A percentile compares a stretch with the other conserved stretches of the same genome.
Conservation (phyloP, 768 basidiomycete genomes). For the Tricholoma hemisulphureum region DNA sequence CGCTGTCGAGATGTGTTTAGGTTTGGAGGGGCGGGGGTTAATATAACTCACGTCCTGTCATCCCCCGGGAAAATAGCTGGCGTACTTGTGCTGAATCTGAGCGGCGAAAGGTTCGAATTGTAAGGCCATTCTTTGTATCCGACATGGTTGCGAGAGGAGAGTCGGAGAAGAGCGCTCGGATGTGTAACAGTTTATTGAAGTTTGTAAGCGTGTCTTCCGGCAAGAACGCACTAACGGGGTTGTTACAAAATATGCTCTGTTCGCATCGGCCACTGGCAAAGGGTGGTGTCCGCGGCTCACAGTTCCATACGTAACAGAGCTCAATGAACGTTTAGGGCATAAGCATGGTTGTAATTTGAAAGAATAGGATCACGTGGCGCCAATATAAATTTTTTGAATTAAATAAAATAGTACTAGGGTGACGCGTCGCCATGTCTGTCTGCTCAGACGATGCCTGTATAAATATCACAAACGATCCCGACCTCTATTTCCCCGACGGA, state of each 20-base stretch:
- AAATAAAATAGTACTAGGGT: background rate
- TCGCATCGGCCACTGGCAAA: too few species aligned
- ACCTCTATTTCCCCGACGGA: slow-evolving; percentile 26
- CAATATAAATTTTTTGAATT: background rate
- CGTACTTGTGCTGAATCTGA: slow-evolving; percentile 9
- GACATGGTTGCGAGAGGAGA: too few species aligned
- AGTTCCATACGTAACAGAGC: too few species aligned
- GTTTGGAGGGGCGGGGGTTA: too few species aligned
- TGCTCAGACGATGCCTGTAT: slow-evolving; percentile 22
- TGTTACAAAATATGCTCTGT: too few species aligned
- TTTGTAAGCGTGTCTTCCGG: too few species aligned
- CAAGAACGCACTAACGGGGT: too few species aligned
- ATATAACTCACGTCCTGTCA: slow-evolving; percentile 1
- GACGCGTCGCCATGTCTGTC: slow-evolving; percentile 15
- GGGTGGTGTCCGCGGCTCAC: too few species aligned
- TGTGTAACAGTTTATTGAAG: too few species aligned
- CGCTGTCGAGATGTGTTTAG: background rate
- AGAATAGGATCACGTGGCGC: background rate
- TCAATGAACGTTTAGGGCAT: too few species aligned
- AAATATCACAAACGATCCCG: slow-evolving; percentile 25
- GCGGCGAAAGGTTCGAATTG: slow-evolving; percentile 10
- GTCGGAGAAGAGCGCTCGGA: too few species aligned
- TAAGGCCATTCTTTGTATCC: slow-evolving; percentile 2
- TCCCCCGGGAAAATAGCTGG: slow-evolving; percentile 2
- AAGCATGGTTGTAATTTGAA: too few species aligned